These are phyloP conservation scores for Pseudevernia furfuracea DNA, from an alignment of 495 filamentous ascomycete species.

Conservation along the genomic window DNA sequence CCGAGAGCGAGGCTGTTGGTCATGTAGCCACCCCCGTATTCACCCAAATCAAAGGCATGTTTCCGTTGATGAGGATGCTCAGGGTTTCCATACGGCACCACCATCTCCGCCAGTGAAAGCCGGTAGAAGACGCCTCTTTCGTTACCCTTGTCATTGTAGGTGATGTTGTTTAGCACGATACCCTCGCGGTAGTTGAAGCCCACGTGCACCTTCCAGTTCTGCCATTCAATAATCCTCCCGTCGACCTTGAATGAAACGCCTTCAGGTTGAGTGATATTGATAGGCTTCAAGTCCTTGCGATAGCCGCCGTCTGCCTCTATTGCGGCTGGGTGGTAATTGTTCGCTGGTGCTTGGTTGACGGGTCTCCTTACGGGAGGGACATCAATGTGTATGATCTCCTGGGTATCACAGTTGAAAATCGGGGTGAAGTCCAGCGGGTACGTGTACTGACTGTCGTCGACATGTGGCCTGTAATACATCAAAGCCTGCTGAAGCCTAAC, in stretches of 20 bases:
- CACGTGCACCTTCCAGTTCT: conserved; percentile 91
- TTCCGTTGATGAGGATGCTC: conserved; percentile 90
- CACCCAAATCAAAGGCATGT: conserved; percentile 89
- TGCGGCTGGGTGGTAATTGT: conserved; percentile 72
- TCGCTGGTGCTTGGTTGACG: conserved; percentile 61
- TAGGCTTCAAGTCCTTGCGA: conserved; percentile 77
- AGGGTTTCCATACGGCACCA: conserved; percentile 91
- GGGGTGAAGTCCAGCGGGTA: conserved; percentile 93
- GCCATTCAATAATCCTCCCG: conserved; percentile 76
- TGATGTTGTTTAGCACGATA: conserved; percentile 85
- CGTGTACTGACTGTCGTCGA: conserved; percentile 84
- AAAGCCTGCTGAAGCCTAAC: conserved; percentile 84
- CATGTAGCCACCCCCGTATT: conserved; percentile 95
- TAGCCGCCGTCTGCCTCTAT: conserved; percentile 71
- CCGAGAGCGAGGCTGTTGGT: conserved; percentile 83
- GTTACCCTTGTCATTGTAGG: conserved; percentile 78
- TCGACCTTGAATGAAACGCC: conserved; percentile 85
- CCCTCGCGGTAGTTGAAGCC: conserved; percentile 97
- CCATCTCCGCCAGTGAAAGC: conserved; percentile 93
- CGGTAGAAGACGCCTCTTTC: conserved; percentile 80
- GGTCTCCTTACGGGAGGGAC: conserved; percentile 73
- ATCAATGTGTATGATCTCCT: conserved; percentile 82
- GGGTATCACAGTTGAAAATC: conserved; percentile 78
- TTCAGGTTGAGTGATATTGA: conserved; percentile 90
- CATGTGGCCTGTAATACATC: conserved; percentile 88